phyloP scores from a whole-genome alignment of 768 basidiomycete genomes.

The Chalciporus pseudorubinellus region DNA sequence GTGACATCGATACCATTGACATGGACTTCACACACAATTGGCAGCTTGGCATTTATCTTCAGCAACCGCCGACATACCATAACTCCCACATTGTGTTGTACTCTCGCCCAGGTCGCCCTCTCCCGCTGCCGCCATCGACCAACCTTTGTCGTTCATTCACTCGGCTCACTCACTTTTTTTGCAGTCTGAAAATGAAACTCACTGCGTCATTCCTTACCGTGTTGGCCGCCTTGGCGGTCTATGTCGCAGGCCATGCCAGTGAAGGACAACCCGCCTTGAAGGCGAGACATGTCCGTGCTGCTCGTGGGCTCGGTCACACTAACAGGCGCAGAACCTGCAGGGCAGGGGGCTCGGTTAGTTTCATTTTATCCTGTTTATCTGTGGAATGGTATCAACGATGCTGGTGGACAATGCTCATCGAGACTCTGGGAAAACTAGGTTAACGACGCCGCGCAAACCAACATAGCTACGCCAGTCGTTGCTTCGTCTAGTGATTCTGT shows the following conservation, averaged over 20 bases:
- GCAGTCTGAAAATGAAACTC: slow-evolving; percentile 41
- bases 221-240: slow-evolving; percentile 25
- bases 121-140: too few species aligned
- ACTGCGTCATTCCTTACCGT: slow-evolving; percentile 40
- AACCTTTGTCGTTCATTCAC: slow-evolving; percentile 11
- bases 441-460: too few species aligned
- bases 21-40: too few species aligned
- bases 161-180: slow-evolving; percentile 2
- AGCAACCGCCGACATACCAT: too few species aligned
- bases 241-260: slow-evolving; percentile 31
- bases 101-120: background rate
- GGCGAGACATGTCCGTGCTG: slow-evolving; percentile 25
- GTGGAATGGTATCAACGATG: background rate
- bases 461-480: too few species aligned
- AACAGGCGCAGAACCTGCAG: background rate
- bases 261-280: background rate
- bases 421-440: too few species aligned
- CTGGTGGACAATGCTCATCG: too few species aligned
- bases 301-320: slow-evolving; percentile 27
- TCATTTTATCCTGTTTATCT: background rate
- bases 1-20: too few species aligned
- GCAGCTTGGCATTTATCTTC: too few species aligned
- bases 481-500: too few species aligned
- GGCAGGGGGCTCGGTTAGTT: background rate
- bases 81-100: too few species aligned